Evolutionary conservation across 1,139 yeast genomes (phyloP), one percentile per base, ranked within the genome.

Genomic region (Candida sojae): DNA sequence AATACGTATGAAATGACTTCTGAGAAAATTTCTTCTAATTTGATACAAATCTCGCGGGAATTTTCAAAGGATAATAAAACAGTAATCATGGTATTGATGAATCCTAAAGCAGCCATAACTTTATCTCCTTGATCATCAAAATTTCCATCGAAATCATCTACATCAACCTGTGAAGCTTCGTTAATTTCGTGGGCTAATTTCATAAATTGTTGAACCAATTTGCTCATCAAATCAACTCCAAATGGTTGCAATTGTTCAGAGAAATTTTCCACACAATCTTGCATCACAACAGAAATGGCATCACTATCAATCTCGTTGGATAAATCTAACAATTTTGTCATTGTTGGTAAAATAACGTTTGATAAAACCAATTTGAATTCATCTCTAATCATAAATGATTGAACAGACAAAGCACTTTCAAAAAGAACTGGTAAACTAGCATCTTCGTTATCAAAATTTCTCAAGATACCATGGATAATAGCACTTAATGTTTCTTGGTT

Each of bases 221-320:
- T 91, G 37, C 77, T 78, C 80, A 92, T 90, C 58, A 93, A 75
- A 56, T 89, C 95, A 39, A 88, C 84, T 7, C 98, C 97, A 68
- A 92, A 93, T 30, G 99, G 98, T 57, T 92, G 95, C 55, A 93
- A 74, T 66, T 92, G 96, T 56, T 85, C 89, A 4, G 96, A 79
- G 65, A 87, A 93, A 49, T 81, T 83, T 60, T 92, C 97, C 25
- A 93, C 98, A 64, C 96, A 86, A 59, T 92, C 97, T 70, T 93
- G 98, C 88, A 93, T 90, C 12, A 93, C 97, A 34, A 87, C 88
- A 13, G 96, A 83, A 35, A 93, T 79, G 2, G 93, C 82, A 63
- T 93, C 99, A 53, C 87, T 85, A 59, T 93, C 99, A 53, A 92
- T 82, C 54, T 86, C 86, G 62, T 89, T 87, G 7, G 96, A 86